Percentiles rank a stretch among this genome's conserved stretches.
These are phyloP conservation scores for Nakaseomyces delphensis DNA, from an alignment of 1,139 yeast species.

Conservation along the genomic window DNA sequence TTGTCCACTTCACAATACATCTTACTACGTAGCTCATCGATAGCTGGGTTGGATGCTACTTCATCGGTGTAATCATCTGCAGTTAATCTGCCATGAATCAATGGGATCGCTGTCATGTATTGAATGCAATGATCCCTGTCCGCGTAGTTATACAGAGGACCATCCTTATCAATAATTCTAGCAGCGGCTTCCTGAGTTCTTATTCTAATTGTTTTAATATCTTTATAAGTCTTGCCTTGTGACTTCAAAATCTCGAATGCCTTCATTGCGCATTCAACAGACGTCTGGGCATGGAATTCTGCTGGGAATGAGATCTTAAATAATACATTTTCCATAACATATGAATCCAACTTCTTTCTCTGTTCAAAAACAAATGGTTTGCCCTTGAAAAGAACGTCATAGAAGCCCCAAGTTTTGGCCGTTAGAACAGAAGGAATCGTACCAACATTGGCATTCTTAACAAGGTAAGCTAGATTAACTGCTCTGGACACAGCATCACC, in stretches of 20 bases:
- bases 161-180: conserved; percentile 49
- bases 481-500: conserved; percentile 58
- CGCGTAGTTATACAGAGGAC: conserved; percentile 52
- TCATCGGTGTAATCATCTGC: conserved; percentile 49
- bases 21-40: conserved; percentile 44
- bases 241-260: conserved; percentile 34
- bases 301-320: conserved; percentile 60
- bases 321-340: conserved; percentile 55
- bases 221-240: conserved; percentile 39
- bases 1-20: conserved; percentile 47
- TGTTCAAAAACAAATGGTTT: conserved; percentile 42
- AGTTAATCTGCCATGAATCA: conserved; percentile 45
- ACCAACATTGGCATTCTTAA: conserved; percentile 46
- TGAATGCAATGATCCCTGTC: conserved; percentile 58
- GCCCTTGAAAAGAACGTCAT: conserved; percentile 49
- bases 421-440: conserved; percentile 46
- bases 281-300: conserved; percentile 59
- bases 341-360: conserved; percentile 42
- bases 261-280: conserved; percentile 49
- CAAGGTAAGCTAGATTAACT: conserved; percentile 45
- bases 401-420: conserved; percentile 54
- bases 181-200: conserved; percentile 54
- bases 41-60: conserved; percentile 43
- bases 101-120: conserved; percentile 51
- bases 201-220: conserved; percentile 42